phyloP scores from a whole-genome alignment of 1,139 yeast genomes.

The Pichia sp. region DNA sequence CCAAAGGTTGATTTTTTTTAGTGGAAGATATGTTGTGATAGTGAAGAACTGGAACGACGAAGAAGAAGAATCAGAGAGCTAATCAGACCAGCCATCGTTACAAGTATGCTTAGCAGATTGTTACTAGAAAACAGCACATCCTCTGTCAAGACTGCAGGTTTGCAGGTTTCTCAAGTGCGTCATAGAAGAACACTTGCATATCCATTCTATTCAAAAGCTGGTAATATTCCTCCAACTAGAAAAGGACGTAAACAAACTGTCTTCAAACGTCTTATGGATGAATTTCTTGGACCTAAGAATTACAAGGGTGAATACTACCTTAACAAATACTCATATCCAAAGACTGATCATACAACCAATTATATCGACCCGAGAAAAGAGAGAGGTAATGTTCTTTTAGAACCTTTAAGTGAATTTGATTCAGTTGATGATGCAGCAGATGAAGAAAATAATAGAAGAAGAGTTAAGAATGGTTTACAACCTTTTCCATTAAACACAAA shows the following conservation, averaged over 20 bases:
- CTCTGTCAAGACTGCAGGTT: slow-evolving; percentile 14
- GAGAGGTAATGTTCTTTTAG: slow-evolving; percentile 37
- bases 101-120: slow-evolving; percentile 11
- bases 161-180: slow-evolving; percentile 29
- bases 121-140: slow-evolving; percentile 8
- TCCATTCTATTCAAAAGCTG: slow-evolving; percentile 40
- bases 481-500: slow-evolving; percentile 78
- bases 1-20: too few species aligned
- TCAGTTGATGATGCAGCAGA: slow-evolving; percentile 14
- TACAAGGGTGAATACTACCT: slow-evolving; percentile 74
- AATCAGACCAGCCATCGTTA: too few species aligned
- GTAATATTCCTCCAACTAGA: slow-evolving; percentile 37
- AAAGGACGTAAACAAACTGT: slow-evolving; percentile 39
- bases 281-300: slow-evolving; percentile 77
- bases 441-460: slow-evolving; percentile 11
- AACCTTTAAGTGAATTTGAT: slow-evolving; percentile 17
- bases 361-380: slow-evolving; percentile 60
- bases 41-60: too few species aligned
- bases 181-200: slow-evolving; percentile 42
- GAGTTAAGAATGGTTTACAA: slow-evolving; percentile 33
- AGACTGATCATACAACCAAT: slow-evolving; percentile 67
- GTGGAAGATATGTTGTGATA: too few species aligned
- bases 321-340: slow-evolving; percentile 72
- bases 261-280: slow-evolving; percentile 37
- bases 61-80: too few species aligned